Evolutionary conservation across 2,329 filamentous ascomycete genomes (phyloP), one percentile per base, ranked within the genome.

Genomic region (Fusarium sp.): DNA sequence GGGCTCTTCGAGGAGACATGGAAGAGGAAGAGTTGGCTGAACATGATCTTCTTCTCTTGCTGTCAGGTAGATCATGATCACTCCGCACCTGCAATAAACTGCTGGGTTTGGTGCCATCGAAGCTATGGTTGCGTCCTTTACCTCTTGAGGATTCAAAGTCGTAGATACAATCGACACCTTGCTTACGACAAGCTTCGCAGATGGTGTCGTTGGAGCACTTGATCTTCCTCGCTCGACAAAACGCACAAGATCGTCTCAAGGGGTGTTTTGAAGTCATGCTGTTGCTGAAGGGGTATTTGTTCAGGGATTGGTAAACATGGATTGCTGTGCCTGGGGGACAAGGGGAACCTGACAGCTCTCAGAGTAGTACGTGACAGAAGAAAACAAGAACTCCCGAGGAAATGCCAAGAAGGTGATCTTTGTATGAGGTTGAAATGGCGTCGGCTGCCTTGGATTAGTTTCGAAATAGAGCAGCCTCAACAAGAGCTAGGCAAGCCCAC

Each of bases 151-250:
- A 73, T 55, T 81, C 79, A 59, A 79, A 80, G 67, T 80, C 79
- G 72, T 80, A 80, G 68, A 81, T 80, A 67, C 79, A 80, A 67
- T 81, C 78, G 50, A 76, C 77, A 12, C 77, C 78, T 57, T 80
- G 79, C 42, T 77, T 75, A 43, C 78, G 77, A 47, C 79, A 80
- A 27, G 79, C 79, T 59, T 80, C 77, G 72, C 79, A 81, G 40
- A 80, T 81, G 29, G 76, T 77, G 47, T 79, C 79, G 67, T 80
- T 80, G 56, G 77, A 80, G 64, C 79, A 81, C 56, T 80, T 81
- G 72, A 81, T 80, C 71, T 81, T 81, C 18, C 79, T 74, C 27
- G 79, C 78, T n/a, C 79, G 76, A 68, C 79, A 81, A 55, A 80
- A 81, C 56, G 77, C 75, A 68, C 79, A 81, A 2, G 78, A 80